Evolutionary conservation across 2,329 filamentous ascomycete species (phyloP).

Genomic region (Aspergillus sp.): DNA sequence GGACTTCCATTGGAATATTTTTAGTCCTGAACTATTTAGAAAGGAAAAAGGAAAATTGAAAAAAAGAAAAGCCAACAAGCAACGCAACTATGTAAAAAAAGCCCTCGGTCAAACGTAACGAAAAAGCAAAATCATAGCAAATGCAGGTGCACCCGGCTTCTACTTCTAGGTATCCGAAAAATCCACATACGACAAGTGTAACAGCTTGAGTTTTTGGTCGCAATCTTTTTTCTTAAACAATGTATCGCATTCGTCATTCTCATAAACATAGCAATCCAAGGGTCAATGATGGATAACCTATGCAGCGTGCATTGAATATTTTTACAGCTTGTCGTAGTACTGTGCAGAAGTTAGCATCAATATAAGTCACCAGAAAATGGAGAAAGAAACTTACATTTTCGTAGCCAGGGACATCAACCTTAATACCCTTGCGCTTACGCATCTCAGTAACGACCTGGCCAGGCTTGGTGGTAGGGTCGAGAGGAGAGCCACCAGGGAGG

Average conservation of each 20-base stretch:
- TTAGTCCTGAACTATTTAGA: conserved; percentile 11
- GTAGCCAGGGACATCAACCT: conserved; percentile 84
- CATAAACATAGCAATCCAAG: conserved; percentile 33
- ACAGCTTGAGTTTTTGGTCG: conserved; percentile 3
- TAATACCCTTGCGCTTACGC: conserved; percentile 99
- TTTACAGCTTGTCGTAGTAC: conserved; percentile 99
- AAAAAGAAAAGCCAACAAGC: conserved; percentile 7
- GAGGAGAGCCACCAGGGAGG: conserved; percentile 83
- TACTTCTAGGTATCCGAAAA: conserved; percentile 24
- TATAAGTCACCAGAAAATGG: neutral
- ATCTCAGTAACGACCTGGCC: conserved; percentile 77
- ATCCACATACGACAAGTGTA: conserved; percentile 22
- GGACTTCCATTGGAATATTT: neutral
- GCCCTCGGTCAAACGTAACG: conserved; percentile 23
- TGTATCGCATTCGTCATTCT: conserved; percentile 38
- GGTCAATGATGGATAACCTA: conserved; percentile 33
- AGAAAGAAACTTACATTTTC: conserved; percentile 70
- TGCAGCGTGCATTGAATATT: conserved; percentile 32
- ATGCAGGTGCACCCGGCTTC: conserved; percentile 22
- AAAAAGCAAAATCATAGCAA: conserved; percentile 18
- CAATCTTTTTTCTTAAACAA: conserved; percentile 25
- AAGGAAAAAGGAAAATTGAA: conserved; percentile 9
- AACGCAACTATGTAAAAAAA: conserved; percentile 18
- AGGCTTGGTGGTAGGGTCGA: conserved; percentile 73
- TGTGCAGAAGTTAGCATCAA: conserved; percentile 35